These are phyloP conservation scores for Rhodamnia rubescens DNA, from an alignment of 345 rosid species.

Conservation along the genomic window DNA sequence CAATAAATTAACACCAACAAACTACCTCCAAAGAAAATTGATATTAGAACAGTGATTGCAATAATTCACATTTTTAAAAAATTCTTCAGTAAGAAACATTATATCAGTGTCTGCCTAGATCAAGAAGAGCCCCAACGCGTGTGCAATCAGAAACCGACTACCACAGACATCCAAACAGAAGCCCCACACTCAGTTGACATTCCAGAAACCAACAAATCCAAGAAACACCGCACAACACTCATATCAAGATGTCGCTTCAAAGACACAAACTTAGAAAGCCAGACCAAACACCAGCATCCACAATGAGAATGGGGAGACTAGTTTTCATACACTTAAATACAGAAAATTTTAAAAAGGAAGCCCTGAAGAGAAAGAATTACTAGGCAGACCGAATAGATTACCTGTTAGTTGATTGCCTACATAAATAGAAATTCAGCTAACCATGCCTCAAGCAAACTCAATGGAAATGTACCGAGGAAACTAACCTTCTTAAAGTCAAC, in stretches of 20 bases:
- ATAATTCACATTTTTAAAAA: background rate
- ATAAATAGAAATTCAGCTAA: background rate
- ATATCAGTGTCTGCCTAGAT: background rate
- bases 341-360: too few species aligned
- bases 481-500: slow-evolving; percentile 38
- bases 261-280: background rate
- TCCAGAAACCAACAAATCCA: background rate
- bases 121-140: background rate
- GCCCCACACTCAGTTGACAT: background rate
- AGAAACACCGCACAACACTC: background rate
- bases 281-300: background rate
- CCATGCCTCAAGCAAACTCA: background rate
- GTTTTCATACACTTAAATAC: background rate
- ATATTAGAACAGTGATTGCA: background rate
- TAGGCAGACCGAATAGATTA: background rate
- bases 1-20: background rate
- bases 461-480: background rate
- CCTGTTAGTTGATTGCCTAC: background rate
- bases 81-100: background rate
- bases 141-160: background rate
- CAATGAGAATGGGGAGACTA: slow-evolving; percentile 1
- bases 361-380: background rate
- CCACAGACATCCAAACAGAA: background rate
- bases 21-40: background rate
- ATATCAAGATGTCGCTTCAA: background rate